Evolutionary conservation across 176 grass and related monocot genomes (phyloP).

Genomic region (Oropetium thomaeum): DNA sequence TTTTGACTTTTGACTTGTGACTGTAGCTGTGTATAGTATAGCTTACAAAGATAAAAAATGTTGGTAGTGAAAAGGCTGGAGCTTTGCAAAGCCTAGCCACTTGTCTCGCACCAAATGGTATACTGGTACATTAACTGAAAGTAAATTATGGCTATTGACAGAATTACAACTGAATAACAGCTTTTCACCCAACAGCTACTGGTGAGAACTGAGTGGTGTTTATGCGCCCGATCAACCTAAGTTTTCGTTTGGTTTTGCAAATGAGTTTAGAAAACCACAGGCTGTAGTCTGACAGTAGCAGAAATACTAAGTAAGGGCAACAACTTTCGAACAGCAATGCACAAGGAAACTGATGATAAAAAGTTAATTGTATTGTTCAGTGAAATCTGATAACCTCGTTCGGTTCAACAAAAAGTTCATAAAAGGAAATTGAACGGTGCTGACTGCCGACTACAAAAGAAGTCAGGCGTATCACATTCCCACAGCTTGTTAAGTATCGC

Average conservation of each 20-base stretch:
- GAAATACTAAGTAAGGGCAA: not conserved
- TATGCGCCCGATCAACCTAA: not conserved
- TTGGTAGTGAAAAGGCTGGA: slow-evolving; percentile 35
- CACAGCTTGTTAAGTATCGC: slow-evolving; percentile 2
- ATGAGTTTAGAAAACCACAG: not conserved
- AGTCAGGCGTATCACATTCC: not conserved
- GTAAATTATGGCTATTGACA: slow-evolving; percentile 20
- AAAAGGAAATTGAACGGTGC: not conserved
- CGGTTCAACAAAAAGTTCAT: slow-evolving; percentile 7
- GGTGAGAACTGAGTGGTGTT: not conserved
- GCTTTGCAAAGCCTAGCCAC: slow-evolving; percentile 28
- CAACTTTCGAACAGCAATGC: not conserved
- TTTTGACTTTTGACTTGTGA: slow-evolving; percentile 47
- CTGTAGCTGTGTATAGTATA: slow-evolving; percentile 30
- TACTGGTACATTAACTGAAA: slow-evolving; percentile 34
- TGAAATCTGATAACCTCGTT: not conserved
- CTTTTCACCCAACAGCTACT: not conserved
- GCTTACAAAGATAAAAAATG: slow-evolving; percentile 35
- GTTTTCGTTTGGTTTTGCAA: not conserved
- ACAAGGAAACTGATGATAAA: not conserved
- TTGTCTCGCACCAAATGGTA: slow-evolving; percentile 16
- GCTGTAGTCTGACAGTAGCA: no score
- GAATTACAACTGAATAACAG: slow-evolving; percentile 5
- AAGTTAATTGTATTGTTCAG: not conserved
- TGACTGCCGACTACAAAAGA: slow-evolving; percentile 18